Percentiles rank a stretch among this genome's conserved stretches.
phyloP scores from a whole-genome alignment of 2,329 filamentous ascomycete species.

The Niveomyces coronatus region DNA sequence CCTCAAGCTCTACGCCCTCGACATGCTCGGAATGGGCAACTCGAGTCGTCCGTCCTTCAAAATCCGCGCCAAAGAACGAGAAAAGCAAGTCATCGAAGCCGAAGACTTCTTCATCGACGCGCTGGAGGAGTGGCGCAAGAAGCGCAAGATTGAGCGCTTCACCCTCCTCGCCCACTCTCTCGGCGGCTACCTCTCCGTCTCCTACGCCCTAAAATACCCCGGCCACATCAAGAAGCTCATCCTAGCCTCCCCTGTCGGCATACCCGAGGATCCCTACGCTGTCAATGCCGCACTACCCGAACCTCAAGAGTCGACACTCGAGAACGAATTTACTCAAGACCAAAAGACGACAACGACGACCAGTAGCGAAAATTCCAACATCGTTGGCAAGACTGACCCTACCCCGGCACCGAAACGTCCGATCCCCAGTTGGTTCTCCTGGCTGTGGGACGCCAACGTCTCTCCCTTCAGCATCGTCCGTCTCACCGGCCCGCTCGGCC shows the following conservation, averaged over 20 bases:
- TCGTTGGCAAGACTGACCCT: slow-evolving; percentile 19
- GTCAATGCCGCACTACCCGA: slow-evolving; percentile 73
- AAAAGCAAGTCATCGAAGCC: slow-evolving; percentile 75
- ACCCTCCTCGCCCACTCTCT: slow-evolving; percentile 89
- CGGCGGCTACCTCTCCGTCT: slow-evolving; percentile 88
- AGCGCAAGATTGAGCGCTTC: slow-evolving; percentile 83
- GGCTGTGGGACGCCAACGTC: slow-evolving; percentile 94
- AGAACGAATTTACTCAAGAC: slow-evolving; percentile 71
- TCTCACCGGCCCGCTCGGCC: slow-evolving; percentile 79
- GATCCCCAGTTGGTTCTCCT: slow-evolving; percentile 77
- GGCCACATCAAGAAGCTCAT: slow-evolving; percentile 93
- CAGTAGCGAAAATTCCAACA: slow-evolving; percentile 18
- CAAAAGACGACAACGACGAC: slow-evolving; percentile 42
- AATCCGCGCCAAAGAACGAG: slow-evolving; percentile 70
- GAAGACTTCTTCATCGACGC: slow-evolving; percentile 96
- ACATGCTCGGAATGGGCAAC: slow-evolving; percentile 90
- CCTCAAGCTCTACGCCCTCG: slow-evolving; percentile 88
- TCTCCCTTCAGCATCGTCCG: slow-evolving; percentile 89
- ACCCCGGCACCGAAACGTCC: slow-evolving; percentile 37
- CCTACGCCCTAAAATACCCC: slow-evolving; percentile 93
- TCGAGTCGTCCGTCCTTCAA: slow-evolving; percentile 76
- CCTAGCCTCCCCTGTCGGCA: slow-evolving; percentile 84
- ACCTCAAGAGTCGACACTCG: slow-evolving; percentile 59
- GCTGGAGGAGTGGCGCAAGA: slow-evolving; percentile 87
- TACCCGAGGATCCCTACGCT: slow-evolving; percentile 89